phyloP scores from a whole-genome alignment of 164 flowering plant genomes.

The Saururus chinensis region DNA sequence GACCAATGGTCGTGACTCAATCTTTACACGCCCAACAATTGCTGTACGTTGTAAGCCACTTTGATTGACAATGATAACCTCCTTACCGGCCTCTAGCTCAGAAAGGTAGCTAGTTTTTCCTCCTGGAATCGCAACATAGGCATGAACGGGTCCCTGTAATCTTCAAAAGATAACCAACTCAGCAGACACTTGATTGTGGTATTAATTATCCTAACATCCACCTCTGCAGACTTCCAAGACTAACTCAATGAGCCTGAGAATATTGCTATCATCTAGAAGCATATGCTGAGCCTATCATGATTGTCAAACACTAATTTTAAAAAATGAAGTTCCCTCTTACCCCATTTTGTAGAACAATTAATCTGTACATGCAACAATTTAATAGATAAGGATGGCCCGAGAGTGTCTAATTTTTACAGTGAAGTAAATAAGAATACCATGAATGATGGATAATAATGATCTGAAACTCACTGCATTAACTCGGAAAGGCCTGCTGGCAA shows the following conservation, averaged over 20 bases:
- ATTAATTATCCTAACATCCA: too few relatives aligned
- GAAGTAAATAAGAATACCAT: too few relatives aligned
- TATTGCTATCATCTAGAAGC: too few relatives aligned
- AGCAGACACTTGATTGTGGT: too few relatives aligned
- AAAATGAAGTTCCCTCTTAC: too few relatives aligned
- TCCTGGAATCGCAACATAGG: constrained; percentile 84
- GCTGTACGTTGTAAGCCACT: constrained; percentile 64
- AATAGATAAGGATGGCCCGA: too few relatives aligned
- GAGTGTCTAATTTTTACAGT: too few relatives aligned
- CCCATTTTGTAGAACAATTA: too few relatives aligned
- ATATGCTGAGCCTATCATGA: too few relatives aligned
- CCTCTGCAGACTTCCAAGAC: background rate
- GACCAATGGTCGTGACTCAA: constrained; percentile 75
- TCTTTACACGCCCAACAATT: constrained; percentile 84
- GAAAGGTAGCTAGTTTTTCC: constrained; percentile 85
- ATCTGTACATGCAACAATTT: too few relatives aligned
- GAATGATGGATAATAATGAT: background rate
- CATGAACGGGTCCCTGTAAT: constrained; percentile 86
- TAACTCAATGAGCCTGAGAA: too few relatives aligned
- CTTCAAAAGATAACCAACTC: constrained; percentile 2
- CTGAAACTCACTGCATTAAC: constrained; percentile 74
- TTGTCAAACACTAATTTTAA: too few relatives aligned
- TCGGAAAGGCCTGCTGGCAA: constrained; percentile 91
- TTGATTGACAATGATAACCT: constrained; percentile 71
- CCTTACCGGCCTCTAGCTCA: constrained; percentile 72